Evolutionary conservation across 148 eudicot species (phyloP).

Genomic region (Simmondsia chinensis): DNA sequence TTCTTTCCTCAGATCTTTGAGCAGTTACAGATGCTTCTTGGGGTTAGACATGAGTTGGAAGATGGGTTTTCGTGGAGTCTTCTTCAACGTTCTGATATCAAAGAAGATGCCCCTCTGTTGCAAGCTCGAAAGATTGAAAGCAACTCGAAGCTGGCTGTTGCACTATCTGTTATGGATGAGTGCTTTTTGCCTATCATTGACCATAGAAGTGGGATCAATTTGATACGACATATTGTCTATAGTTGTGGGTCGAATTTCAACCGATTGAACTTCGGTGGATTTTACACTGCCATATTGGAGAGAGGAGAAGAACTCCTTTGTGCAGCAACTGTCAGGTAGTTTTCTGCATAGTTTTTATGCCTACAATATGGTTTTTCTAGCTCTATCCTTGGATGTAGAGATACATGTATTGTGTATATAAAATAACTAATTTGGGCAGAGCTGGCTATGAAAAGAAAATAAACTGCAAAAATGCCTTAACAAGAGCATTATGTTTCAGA

Average conservation of each 20-base stretch:
- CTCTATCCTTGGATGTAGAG: no score
- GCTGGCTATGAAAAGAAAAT: no score
- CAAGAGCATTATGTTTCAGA: no score
- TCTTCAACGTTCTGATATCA: conserved; percentile 49
- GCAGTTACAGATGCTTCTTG: conserved; percentile 45
- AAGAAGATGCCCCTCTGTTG: conserved; percentile 14
- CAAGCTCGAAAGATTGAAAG: conserved; percentile 39
- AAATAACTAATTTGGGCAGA: no score
- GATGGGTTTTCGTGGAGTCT: conserved; percentile 77
- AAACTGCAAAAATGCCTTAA: no score
- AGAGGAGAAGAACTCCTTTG: conserved; percentile 70
- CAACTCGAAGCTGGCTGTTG: conserved; percentile 86
- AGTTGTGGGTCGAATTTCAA: conserved; percentile 88
- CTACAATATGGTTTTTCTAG: not conserved
- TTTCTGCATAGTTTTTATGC: conserved; percentile 1
- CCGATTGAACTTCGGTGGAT: conserved; percentile 65
- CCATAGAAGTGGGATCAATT: conserved; percentile 62
- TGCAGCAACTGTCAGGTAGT: conserved; percentile 80
- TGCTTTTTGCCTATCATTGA: conserved; percentile 92
- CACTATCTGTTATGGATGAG: conserved; percentile 73
- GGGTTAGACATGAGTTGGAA: conserved; percentile 52
- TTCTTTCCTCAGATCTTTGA: conserved; percentile 42
- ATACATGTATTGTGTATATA: no score
- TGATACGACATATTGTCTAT: conserved; percentile 67
- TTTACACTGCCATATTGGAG: conserved; percentile 67